A percentile compares a stretch with the other conserved stretches of the same genome.
phyloP scores from a whole-genome alignment of 768 basidiomycete species.

The Gyrodon lividus region DNA sequence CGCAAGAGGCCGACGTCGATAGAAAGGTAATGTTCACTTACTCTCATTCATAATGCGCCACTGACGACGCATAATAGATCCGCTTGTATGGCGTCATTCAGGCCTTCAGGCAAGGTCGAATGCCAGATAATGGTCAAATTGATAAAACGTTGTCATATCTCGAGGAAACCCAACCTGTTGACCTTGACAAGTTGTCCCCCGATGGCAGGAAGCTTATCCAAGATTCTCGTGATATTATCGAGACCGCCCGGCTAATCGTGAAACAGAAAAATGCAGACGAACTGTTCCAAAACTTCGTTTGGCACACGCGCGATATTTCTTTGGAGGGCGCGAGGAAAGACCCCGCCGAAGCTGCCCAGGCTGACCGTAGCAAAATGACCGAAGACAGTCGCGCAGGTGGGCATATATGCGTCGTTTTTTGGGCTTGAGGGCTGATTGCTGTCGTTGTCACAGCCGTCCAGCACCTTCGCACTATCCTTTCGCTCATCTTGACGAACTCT shows the following conservation, averaged over 20 bases:
- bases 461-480: slow-evolving; percentile 85
- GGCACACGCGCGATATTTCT: slow-evolving; percentile 63
- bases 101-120: slow-evolving; percentile 75
- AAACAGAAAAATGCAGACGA: slow-evolving; percentile 86
- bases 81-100: slow-evolving; percentile 78
- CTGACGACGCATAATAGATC: slow-evolving; percentile 40
- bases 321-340: slow-evolving; percentile 40
- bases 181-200: slow-evolving; percentile 63
- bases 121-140: slow-evolving; percentile 82
- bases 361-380: slow-evolving; percentile 52
- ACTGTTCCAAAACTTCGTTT: slow-evolving; percentile 88
- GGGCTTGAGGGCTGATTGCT: slow-evolving; percentile 6
- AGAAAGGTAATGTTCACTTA: slow-evolving; percentile 53
- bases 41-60: not conserved
- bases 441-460: slow-evolving; percentile 55
- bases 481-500: slow-evolving; percentile 88
- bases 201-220: slow-evolving; percentile 76
- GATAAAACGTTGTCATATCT: slow-evolving; percentile 70
- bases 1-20: slow-evolving; percentile 72
- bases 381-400: slow-evolving; percentile 64
- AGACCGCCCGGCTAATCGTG: slow-evolving; percentile 71
- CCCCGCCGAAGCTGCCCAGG: slow-evolving; percentile 41
- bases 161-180: slow-evolving; percentile 56
- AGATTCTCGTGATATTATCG: slow-evolving; percentile 78
- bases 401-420: slow-evolving; percentile 6